A percentile compares a stretch with the other conserved stretches of the same genome.
Evolutionary conservation across 345 rosid species (phyloP).

Genomic region (Populus alba): DNA sequence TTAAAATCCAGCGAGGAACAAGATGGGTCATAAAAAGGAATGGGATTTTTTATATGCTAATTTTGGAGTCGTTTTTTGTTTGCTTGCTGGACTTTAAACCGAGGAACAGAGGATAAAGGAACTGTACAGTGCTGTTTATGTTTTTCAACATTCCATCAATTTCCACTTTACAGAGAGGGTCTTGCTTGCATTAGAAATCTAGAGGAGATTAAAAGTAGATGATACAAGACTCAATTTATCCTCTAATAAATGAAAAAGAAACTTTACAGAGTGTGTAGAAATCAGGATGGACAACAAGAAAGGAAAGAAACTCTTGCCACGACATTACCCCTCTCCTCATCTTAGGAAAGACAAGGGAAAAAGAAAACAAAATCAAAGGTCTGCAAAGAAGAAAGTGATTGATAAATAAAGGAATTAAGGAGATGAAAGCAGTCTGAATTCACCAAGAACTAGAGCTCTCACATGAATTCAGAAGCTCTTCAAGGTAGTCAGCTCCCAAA

Average conservation of each 20-base stretch:
- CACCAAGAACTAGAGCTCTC: constrained; percentile 21
- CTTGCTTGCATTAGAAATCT: neutral
- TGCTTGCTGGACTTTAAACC: too few relatives aligned
- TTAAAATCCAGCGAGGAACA: too few relatives aligned
- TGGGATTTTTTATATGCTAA: too few relatives aligned
- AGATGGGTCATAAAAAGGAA: too few relatives aligned
- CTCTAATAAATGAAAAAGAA: too few relatives aligned
- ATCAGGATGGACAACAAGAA: too few relatives aligned
- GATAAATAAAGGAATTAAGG: neutral
- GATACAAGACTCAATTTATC: neutral
- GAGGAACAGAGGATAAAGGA: too few relatives aligned
- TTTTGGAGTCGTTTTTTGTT: too few relatives aligned
- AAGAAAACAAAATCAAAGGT: neutral
- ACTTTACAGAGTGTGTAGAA: too few relatives aligned
- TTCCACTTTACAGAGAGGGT: too few relatives aligned
- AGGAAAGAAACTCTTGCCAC: neutral
- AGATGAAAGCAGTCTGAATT: neutral
- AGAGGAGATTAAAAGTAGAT: neutral
- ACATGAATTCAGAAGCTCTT: constrained; percentile 35
- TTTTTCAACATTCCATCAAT: too few relatives aligned
- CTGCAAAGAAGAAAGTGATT: neutral
- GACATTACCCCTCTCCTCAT: neutral
- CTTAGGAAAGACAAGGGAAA: neutral
- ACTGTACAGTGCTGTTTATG: too few relatives aligned
- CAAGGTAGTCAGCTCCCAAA: constrained; percentile 41